Evolutionary conservation across 192 early-diverging fungal genomes (phyloP), one percentile per base, ranked within the genome.

Genomic region (Linnemannia hyalina): DNA sequence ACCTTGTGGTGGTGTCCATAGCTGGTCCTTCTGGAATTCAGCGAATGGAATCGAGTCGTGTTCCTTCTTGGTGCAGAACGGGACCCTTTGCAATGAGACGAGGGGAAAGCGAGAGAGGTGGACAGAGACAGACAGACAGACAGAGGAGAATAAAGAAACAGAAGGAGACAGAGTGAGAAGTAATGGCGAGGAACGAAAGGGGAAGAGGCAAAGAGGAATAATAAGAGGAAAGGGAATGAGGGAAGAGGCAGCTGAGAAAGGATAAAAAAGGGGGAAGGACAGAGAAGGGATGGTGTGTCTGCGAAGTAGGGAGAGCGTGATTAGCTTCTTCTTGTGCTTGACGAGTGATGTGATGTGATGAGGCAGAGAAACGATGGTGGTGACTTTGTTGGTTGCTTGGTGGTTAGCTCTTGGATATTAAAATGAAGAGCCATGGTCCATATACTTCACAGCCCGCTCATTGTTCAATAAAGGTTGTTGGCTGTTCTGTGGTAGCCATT

Each of bases 41-140:
- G 70, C 40, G 70, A 71, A 41, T 71, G 38, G 70, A 41, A 42
- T 38, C 16, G 32, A 35, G 20, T 71, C 70, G 41, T 68, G n/a
- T 69, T 68, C 49, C 20, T 81, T 68, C 49, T 42, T 81, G 74
- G 80, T 81, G 80, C 74, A 75, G 80, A 81, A 68, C 68, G 46
- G 47, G 73, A 81, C 65, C 80, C 65, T 70, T 22, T 23, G 22
- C 23, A 42, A 38, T n/a, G 49, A 26, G 68, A 76, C 10, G 71
- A 65, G 8, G 6, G 22, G 71, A n/a, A 32, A 70, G 26, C 18
- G 44, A 18, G n/a, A 15, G 32, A 54, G 22, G 55, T 35, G 42
- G 22, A 52, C 7, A 49, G 23, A 29, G 22, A 70, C 35, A 55
- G 22, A 49, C 8, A 49, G 23, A 29, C 20, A 47, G 23, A 29